Base-by-base conservation (phyloP, 352 stramenopile species). In the Phytophthora syringae region DNA sequence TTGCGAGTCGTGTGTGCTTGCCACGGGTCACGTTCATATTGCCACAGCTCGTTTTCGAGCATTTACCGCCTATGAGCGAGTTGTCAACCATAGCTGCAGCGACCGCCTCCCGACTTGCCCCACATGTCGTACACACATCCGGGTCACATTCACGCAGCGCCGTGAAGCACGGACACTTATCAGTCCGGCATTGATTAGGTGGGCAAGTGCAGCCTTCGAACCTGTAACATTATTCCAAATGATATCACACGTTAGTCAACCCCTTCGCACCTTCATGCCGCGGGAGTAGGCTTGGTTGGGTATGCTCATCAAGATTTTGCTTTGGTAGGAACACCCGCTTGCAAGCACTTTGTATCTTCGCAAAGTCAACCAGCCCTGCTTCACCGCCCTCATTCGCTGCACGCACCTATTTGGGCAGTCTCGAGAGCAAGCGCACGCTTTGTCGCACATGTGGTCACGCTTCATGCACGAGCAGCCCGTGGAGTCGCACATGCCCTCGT, bases 401-500 rank as follows among this genome's bases (percentile, higher is more conserved):
- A 70, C 69, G 44, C 36, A 80, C 71, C 76, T 75, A 68, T 81
- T 84, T 5, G 70, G 63, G 61, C 75, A 84, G 28, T 79, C 70
- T 7, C 69, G 64, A 32, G 72, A 70, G 48, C 75, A 84, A 6
- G 69, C 67, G 30, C 75, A 84, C n/a, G 72, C 75, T 13, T 72
- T 76, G 50, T 83, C 75, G 48, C 75, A 81, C 69, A 74, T 79
- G 45, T 81, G 72, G 25, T 84, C 72, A 7, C 70, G 69, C 27
- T 68, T 76, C 52, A 90, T 89, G 45, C 82, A n/a, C n/a, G n/a
- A n/a, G n/a, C n/a, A n/a, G n/a, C n/a, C n/a, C n/a, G n/a, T n/a
- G n/a, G n/a, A n/a, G 58, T 82, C 64, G 59, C 84, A 92, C 56
- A 79, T 66, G 25, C 84, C 84, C 2, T 90, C 74, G 59, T 94